phyloP scores from a whole-genome alignment of 2,329 filamentous ascomycete species.

The Venturia effusa region DNA sequence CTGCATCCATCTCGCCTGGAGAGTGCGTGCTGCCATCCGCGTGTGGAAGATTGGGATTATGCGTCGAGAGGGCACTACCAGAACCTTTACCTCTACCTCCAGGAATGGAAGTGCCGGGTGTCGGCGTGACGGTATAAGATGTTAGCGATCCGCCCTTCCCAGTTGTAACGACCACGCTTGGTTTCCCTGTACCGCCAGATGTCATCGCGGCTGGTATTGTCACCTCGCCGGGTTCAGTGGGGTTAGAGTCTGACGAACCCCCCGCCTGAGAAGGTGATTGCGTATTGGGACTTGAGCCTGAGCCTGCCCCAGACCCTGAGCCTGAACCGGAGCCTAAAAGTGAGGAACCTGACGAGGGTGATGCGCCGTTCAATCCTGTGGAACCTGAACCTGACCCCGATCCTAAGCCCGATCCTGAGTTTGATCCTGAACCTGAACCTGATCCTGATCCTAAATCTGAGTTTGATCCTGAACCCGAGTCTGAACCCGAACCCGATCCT shows the following conservation, averaged over 20 bases:
- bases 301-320: neutral
- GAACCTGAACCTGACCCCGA: neutral
- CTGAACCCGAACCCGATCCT: neutral
- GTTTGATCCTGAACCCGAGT: neutral
- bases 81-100: neutral
- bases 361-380: neutral
- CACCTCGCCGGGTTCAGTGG: neutral
- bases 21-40: neutral
- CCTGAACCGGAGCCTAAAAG: neutral
- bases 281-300: neutral
- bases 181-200: neutral
- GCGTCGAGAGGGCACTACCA: neutral
- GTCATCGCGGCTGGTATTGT: neutral
- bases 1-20: neutral
- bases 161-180: neutral
- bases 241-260: neutral
- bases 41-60: neutral
- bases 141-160: neutral
- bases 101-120: neutral
- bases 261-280: neutral
- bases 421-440: neutral
- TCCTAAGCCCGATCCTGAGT: neutral
- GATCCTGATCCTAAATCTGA: neutral
- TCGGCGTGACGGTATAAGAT: neutral
- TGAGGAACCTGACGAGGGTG: neutral